Evolutionary conservation across 2,329 filamentous ascomycete genomes (phyloP).

Genomic region (Podosphaera xanthii): DNA sequence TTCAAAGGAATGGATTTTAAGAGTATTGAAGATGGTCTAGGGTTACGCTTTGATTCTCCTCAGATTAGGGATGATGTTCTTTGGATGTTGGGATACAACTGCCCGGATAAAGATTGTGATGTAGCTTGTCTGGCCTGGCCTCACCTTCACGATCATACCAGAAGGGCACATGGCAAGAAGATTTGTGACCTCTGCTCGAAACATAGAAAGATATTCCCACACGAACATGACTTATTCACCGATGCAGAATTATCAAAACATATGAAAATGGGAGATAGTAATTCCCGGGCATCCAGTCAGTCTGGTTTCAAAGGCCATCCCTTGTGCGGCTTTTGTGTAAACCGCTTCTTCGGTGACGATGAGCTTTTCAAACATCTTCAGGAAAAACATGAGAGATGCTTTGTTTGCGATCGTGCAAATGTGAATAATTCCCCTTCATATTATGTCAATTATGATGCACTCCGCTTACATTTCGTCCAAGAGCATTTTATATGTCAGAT

Average conservation of each 20-base stretch:
- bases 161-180: constrained; percentile 57
- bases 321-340: constrained; percentile 75
- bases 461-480: constrained; percentile 69
- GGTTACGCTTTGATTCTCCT: constrained; percentile 72
- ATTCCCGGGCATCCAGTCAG: constrained; percentile 71
- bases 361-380: constrained; percentile 86
- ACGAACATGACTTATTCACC: constrained; percentile 86
- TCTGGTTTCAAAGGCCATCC: constrained; percentile 93
- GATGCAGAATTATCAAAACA: constrained; percentile 62
- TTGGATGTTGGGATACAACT: constrained; percentile 79
- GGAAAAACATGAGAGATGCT: constrained; percentile 83
- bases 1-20: constrained; percentile 38
- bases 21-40: constrained; percentile 61
- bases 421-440: constrained; percentile 47
- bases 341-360: constrained; percentile 87
- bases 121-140: constrained; percentile 66
- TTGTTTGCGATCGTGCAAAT: constrained; percentile 54
- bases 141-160: constrained; percentile 62
- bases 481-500: constrained; percentile 77
- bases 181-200: constrained; percentile 82
- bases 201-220: constrained; percentile 95
- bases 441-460: constrained; percentile 65
- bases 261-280: constrained; percentile 77
- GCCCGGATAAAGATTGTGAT: constrained; percentile 65
- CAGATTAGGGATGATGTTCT: constrained; percentile 84